Percentiles rank a stretch among this genome's conserved stretches.
phyloP scores from a whole-genome alignment of 257 asterid species.

The Lavandula angustifolia region DNA sequence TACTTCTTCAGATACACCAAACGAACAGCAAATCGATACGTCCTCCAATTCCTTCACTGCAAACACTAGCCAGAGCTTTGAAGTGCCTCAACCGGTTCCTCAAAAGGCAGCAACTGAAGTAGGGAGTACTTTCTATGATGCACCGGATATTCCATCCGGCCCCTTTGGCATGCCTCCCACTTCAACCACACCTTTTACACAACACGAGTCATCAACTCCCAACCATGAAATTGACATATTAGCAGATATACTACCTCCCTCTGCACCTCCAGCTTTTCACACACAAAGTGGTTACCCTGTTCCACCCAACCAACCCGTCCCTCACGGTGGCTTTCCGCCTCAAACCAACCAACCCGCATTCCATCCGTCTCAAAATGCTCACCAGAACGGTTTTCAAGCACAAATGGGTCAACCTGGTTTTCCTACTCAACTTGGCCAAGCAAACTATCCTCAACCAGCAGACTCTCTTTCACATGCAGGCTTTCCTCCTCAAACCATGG shows the following conservation, averaged over 20 bases:
- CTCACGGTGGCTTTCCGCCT: slow-evolving; percentile 44
- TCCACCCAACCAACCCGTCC: slow-evolving; percentile 39
- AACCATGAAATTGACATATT: slow-evolving; percentile 68
- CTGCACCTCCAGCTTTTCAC: slow-evolving; percentile 46
- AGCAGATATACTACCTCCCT: slow-evolving; percentile 94
- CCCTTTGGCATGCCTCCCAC: slow-evolving; percentile 45
- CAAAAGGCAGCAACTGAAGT: slow-evolving; percentile 44
- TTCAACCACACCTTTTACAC: slow-evolving; percentile 43
- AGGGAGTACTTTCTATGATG: slow-evolving; percentile 45
- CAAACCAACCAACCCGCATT: slow-evolving; percentile 43
- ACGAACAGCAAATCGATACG: slow-evolving; percentile 42
- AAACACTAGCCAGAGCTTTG: slow-evolving; percentile 43
- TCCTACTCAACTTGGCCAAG: slow-evolving; percentile 57
- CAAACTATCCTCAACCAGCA: slow-evolving; percentile 44
- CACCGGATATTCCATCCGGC: slow-evolving; percentile 36
- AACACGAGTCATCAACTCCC: slow-evolving; percentile 51
- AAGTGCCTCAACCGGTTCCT: slow-evolving; percentile 41
- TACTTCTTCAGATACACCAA: slow-evolving; percentile 47
- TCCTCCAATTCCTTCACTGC: slow-evolving; percentile 48
- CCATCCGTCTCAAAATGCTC: slow-evolving; percentile 37
- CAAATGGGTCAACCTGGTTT: slow-evolving; percentile 45
- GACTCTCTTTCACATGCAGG: slow-evolving; percentile 39
- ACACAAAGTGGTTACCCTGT: slow-evolving; percentile 44
- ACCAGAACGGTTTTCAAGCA: slow-evolving; percentile 43
- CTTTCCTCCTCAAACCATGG: slow-evolving; percentile 41